Evolutionary conservation across 352 stramenopile species (phyloP), one percentile per base, ranked within the genome.

Genomic region (Phytopythium kandeliae): DNA sequence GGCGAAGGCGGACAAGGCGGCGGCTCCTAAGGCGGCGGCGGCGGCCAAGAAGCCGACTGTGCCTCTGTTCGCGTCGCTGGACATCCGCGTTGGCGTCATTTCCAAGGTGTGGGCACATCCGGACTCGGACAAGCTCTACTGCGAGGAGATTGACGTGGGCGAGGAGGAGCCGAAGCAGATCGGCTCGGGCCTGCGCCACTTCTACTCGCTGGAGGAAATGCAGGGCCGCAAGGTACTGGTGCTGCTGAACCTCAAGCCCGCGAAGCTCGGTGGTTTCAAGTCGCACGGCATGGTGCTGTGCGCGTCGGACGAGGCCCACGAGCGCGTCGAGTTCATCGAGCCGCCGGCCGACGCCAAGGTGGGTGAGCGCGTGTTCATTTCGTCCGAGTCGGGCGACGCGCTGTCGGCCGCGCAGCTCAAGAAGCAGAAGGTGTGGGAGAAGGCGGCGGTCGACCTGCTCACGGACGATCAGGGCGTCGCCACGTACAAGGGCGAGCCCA

Each of bases 101-200:
- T 71, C 67, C 33, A 89, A 90, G 58, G 83, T 76, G 10, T 95
- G 85, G 85, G 74, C 82, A 48, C 85, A 95, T 60, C 82, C 82
- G 13, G 83, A 93, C 48, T 90, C 78, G 60, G 85, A 95, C 38
- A 98, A 98, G 65, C 80, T 99, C 1, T 99, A 94, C 67, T 99
- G 96, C 61, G 97, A 99, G 72, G 97, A 99, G 73, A 99, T 99
- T 42, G 96, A 99, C 66, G 76, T 99, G 28, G 97, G 97, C 21
- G 95, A 96, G 54, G 82, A 89, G 11, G 78, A 85, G 54, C 94
- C 97, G 22, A 93, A 97, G 55, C 78, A 86, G 54, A 97, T 99
- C 55, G 96, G 85, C 24, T 98, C 92, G 30, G 97, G 97, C 22
- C 69, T 99, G 50, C 76, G 92, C 46, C 68, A 81, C 42, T 98